Evolutionary conservation across 2,329 filamentous ascomycete species (phyloP).

Genomic region (Albifimbria verrucaria): DNA sequence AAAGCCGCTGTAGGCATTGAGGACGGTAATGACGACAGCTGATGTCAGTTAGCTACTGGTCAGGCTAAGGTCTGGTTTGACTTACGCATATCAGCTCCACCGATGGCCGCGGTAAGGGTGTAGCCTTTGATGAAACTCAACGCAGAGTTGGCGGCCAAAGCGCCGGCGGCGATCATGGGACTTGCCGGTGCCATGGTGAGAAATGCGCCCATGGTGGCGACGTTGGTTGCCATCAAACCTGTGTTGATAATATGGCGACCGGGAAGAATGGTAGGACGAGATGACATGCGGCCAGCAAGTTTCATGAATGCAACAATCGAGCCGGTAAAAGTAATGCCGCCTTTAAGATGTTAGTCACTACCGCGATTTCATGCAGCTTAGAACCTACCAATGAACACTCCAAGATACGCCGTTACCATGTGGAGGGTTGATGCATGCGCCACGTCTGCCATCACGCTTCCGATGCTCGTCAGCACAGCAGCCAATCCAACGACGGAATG

Average conservation of each 20-base stretch:
- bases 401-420: conserved; percentile 80
- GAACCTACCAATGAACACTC: conserved; percentile 70
- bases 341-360: conserved; percentile 22
- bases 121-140: conserved; percentile 84
- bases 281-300: conserved; percentile 78
- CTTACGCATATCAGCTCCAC: conserved; percentile 84
- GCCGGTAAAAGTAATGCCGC: conserved; percentile 85
- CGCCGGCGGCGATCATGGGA: conserved; percentile 74
- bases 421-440: conserved; percentile 72
- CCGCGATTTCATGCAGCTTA: not conserved
- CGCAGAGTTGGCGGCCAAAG: conserved; percentile 70
- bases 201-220: conserved; percentile 81
- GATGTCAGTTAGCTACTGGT: not conserved
- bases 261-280: conserved; percentile 67
- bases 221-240: conserved; percentile 69
- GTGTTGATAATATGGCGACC: conserved; percentile 75
- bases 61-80: not conserved
- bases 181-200: conserved; percentile 77
- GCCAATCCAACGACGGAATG: conserved; percentile 89
- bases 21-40: conserved; percentile 81
- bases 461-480: conserved; percentile 83
- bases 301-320: conserved; percentile 89
- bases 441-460: conserved; percentile 75
- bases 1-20: conserved; percentile 90
- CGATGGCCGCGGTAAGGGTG: conserved; percentile 84